phyloP scores from a whole-genome alignment of 768 basidiomycete species.

The Mycena rebaudengoi region DNA sequence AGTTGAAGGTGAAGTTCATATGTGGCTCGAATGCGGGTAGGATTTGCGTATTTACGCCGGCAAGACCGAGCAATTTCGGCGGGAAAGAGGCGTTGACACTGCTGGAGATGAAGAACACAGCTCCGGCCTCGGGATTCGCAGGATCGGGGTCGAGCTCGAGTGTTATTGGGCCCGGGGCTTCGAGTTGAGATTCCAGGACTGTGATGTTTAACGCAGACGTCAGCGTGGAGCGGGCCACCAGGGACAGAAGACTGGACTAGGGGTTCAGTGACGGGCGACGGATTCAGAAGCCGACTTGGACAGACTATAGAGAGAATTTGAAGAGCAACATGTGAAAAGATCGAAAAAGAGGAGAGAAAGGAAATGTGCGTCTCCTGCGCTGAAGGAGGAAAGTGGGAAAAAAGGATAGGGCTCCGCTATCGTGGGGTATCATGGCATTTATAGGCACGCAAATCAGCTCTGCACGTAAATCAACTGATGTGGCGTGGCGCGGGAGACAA shows the following conservation, averaged over 20 bases:
- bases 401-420: neutral
- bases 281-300: neutral
- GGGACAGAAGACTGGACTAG: neutral
- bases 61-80: neutral
- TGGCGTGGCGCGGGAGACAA: no score
- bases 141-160: conserved; percentile 1
- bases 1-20: neutral
- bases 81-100: conserved; percentile 8
- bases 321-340: neutral
- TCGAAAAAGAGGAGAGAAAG: neutral
- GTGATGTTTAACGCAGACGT: conserved; percentile 4
- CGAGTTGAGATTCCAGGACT: conserved; percentile 6
- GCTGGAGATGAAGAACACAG: neutral
- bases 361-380: conserved; percentile 2
- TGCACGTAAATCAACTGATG: no score
- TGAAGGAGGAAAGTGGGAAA: neutral
- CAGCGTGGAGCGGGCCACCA: neutral
- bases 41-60: neutral
- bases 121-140: neutral
- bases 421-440: neutral
- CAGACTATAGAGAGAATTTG: neutral
- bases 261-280: neutral
- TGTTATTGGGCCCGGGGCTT: conserved; percentile 7
- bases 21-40: neutral
- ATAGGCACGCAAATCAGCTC: neutral